phyloP scores from a whole-genome alignment of 1,284 basidiomycete species.

The Cerrena zonata region DNA sequence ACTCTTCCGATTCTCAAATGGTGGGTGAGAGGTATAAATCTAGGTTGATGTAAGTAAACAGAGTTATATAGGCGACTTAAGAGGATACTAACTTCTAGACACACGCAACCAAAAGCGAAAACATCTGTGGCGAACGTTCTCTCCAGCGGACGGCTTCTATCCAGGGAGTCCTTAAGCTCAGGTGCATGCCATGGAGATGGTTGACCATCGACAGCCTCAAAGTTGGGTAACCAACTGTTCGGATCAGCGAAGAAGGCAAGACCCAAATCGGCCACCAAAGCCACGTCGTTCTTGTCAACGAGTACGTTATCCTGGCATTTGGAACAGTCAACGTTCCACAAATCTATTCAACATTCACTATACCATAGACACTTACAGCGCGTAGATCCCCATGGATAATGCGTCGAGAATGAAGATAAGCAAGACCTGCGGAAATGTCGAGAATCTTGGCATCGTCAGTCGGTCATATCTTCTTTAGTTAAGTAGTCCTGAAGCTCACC shows the following conservation, averaged over 20 bases:
- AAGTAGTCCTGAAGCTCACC: too few species aligned
- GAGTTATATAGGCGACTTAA: neutral
- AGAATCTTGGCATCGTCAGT: too few species aligned
- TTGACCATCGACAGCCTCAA: too few species aligned
- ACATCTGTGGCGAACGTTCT: neutral
- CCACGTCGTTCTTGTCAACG: neutral
- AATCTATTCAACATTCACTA: too few species aligned
- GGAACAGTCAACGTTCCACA: too few species aligned
- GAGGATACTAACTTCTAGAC: neutral
- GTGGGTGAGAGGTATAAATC: neutral
- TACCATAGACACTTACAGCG: too few species aligned
- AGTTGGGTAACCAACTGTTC: neutral
- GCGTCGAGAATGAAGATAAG: too few species aligned
- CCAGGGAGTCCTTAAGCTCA: neutral
- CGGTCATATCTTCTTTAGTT: too few species aligned
- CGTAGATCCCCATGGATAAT: too few species aligned
- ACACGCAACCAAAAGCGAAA: neutral
- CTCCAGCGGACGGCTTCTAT: too few species aligned
- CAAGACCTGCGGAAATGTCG: too few species aligned
- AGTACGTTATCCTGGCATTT: neutral
- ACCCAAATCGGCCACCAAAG: neutral
- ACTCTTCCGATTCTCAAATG: neutral
- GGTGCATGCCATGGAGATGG: neutral
- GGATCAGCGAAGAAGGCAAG: neutral
- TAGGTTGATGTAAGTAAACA: neutral